Base-by-base conservation (phyloP, 2,329 filamentous ascomycete species). In the Fusarium vanettenii region DNA sequence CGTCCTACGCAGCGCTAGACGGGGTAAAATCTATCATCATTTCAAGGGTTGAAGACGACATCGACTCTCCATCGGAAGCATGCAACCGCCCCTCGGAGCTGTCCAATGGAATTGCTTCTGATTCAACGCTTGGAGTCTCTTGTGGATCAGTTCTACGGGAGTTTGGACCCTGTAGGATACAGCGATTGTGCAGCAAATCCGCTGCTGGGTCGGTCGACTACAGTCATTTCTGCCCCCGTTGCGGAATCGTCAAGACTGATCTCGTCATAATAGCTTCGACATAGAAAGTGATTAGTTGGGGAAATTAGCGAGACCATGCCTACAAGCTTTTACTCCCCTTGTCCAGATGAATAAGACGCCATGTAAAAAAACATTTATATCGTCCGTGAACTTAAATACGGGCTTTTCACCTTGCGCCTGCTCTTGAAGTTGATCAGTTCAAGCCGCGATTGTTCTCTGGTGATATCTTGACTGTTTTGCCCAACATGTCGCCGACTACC, bases 251-350 rank as follows among this genome's bases (percentile, higher is more conserved):
- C 18, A 10, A 41, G 29, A 8, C 8, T 39, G 43, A 72, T 65
- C 69, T 45, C 60, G 63, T 72, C 70, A 72, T 70, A 39, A 59
- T 62, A 70, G 45, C 67, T 61, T 67, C 63, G 52, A 43, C 16
- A 52, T 62, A 33, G 33, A 27, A 27, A 63, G 22, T 6, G 25
- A 10, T 43, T 48, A 27, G 37, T 14, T 13, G 10, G 4, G 10
- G 27, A 29, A 6, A n/a, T 16, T 22, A 29, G n/a, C 37, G 13
- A 52, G 45, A 11, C 25, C 16, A 13, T 27, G 48, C 10, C 48
- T 52, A 52, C 48, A 29, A 52, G 25, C 3, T 50, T 52, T 27
- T 52, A 52, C 48, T 52, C 48, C 48, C 48, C 48, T 52, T 52
- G 18, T 37, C 55, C 10, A 37, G 29, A 2, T n/a, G 29, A 37